A percentile compares a stretch with the other conserved stretches of the same genome.
Evolutionary conservation across 2,329 filamentous ascomycete species (phyloP).

Genomic region (Ceratocystis smalleyi): DNA sequence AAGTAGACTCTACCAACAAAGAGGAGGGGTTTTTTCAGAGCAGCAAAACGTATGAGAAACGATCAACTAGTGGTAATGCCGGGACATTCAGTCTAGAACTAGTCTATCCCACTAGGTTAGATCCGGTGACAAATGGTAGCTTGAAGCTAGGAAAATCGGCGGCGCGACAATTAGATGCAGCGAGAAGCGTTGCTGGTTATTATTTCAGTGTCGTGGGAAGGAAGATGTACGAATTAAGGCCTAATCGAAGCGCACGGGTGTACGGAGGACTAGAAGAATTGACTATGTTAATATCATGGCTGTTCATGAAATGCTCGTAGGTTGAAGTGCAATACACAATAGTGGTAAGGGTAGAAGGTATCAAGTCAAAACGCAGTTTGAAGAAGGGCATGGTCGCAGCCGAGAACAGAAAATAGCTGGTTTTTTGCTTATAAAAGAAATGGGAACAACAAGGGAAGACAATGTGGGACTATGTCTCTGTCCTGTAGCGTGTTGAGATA

Average conservation of each 20-base stretch:
- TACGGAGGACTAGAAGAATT: background rate
- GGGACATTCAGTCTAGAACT: constrained; percentile 13
- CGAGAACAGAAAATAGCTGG: background rate
- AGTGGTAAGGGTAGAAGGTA: background rate
- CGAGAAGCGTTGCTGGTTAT: background rate
- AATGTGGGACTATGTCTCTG: background rate
- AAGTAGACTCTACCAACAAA: background rate
- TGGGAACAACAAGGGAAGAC: background rate
- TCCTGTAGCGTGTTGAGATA: background rate
- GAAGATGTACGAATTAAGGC: background rate
- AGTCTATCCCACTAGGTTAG: constrained; percentile 1
- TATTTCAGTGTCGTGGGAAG: background rate
- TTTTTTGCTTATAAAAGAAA: background rate
- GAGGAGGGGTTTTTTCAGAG: background rate
- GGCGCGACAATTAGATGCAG: background rate
- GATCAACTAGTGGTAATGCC: constrained; percentile 7
- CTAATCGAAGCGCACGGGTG: background rate
- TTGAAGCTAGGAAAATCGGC: constrained; percentile 10
- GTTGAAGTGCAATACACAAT: background rate
- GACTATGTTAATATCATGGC: background rate
- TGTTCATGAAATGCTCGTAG: background rate
- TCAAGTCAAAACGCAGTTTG: background rate
- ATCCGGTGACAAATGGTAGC: constrained; percentile 8
- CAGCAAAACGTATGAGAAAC: constrained; percentile 1
- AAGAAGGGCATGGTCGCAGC: background rate